phyloP scores from a whole-genome alignment of 495 filamentous ascomycete genomes.

The Durotheca rogersii region DNA sequence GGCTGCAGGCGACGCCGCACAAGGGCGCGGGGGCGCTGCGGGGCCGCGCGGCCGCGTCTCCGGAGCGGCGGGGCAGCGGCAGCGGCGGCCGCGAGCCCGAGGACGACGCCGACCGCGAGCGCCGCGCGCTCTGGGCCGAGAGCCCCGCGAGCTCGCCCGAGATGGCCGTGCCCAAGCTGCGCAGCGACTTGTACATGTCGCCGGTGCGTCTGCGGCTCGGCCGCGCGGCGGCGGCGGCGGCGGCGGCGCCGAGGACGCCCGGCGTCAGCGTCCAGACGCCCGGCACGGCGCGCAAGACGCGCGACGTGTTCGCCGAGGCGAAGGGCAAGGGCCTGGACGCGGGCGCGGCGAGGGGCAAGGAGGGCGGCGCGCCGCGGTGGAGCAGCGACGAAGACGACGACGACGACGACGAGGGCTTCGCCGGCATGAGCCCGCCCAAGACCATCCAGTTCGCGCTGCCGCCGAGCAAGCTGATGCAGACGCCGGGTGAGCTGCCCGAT shows the following conservation, averaged over 20 bases:
- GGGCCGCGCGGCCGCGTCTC: constrained; percentile 33
- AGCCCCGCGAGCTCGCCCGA: constrained; percentile 77
- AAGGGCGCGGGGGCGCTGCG: constrained; percentile 35
- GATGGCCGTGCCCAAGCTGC: constrained; percentile 75
- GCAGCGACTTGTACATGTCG: constrained; percentile 83
- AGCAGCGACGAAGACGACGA: constrained; percentile 65
- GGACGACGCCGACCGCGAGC: constrained; percentile 36
- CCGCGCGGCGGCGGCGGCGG: constrained; percentile 6
- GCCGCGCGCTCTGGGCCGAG: constrained; percentile 44
- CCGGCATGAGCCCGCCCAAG: constrained; percentile 85
- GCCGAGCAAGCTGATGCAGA: constrained; percentile 82
- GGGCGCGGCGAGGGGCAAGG: constrained; percentile 25
- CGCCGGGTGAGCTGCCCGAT: constrained; percentile 64
- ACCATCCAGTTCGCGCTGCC: constrained; percentile 97
- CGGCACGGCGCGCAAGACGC: constrained; percentile 43
- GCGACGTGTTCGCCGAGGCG: constrained; percentile 44
- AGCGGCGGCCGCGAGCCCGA: too few species aligned
- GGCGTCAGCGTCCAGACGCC: constrained; percentile 81
- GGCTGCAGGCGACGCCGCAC: constrained; percentile 86
- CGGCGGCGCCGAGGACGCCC: constrained; percentile 56
- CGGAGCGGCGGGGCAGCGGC: constrained; percentile 12
- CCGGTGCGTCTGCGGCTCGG: constrained; percentile 44
- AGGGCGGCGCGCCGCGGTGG: constrained; percentile 60
- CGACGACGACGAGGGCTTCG: constrained; percentile 61
- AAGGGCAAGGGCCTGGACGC: constrained; percentile 40